A percentile compares a stretch with the other conserved stretches of the same genome.
Conservation (phyloP, 164 flowering plant species). For the Berberis thunbergii region DNA sequence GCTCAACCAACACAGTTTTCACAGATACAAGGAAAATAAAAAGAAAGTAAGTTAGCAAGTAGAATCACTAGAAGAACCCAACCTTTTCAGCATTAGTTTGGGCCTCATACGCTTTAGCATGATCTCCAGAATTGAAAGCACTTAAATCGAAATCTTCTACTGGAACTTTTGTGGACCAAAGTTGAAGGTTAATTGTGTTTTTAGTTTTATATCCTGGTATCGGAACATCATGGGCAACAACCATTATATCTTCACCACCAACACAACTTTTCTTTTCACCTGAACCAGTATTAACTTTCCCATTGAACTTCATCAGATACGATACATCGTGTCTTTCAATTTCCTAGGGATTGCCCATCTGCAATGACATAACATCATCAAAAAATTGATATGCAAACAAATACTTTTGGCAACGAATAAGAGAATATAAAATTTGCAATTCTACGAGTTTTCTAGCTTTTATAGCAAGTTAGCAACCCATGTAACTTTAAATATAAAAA, state of each 20-base stretch:
- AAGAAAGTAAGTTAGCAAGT: not conserved
- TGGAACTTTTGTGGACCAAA: conserved; percentile 85
- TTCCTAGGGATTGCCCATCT: conserved; percentile 97
- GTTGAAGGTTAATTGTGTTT: conserved; percentile 78
- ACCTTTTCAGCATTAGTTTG: conserved; percentile 85
- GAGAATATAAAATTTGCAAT: no score
- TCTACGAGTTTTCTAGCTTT: no score
- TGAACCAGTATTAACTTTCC: conserved; percentile 57
- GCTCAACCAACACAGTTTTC: not conserved
- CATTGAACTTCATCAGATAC: conserved; percentile 83
- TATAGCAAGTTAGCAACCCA: no score
- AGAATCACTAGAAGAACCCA: not conserved
- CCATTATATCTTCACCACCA: conserved; percentile 84
- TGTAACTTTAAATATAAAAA: conserved; percentile 15
- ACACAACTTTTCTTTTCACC: conserved; percentile 77
- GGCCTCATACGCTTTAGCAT: conserved; percentile 53
- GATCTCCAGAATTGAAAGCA: conserved; percentile 74
- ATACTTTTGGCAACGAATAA: no score
- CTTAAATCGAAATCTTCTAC: conserved; percentile 63
- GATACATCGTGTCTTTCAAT: conserved; percentile 75
- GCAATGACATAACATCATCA: conserved; percentile 11
- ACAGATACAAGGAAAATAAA: not conserved
- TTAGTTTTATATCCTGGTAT: conserved; percentile 95
- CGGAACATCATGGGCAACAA: conserved; percentile 94
- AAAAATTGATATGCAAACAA: no score